phyloP scores from a whole-genome alignment of 2,329 filamentous ascomycete species.

The Hymenoscyphus occultus region DNA sequence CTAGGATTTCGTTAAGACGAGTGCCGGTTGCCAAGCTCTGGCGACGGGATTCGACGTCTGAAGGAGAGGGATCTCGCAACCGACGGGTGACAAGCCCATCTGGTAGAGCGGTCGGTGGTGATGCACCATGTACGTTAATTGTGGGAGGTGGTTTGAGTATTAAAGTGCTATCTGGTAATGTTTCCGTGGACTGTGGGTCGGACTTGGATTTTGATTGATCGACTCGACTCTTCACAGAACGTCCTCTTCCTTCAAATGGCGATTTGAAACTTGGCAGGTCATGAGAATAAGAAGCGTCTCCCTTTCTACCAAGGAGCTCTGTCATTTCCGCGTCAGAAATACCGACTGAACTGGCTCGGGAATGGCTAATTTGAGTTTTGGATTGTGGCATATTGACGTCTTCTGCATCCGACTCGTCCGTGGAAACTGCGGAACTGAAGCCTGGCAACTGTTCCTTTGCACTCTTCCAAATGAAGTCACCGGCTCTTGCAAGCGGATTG shows the following conservation, averaged over 20 bases:
- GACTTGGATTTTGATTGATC: constrained; percentile 22
- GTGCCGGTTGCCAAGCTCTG: constrained; percentile 27
- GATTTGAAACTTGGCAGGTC: constrained; percentile 50
- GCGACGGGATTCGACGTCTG: constrained; percentile 29
- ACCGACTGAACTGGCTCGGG: constrained; percentile 39
- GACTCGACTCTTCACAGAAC: constrained; percentile 29
- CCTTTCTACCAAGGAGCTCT: constrained; percentile 18
- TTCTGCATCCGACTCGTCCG: constrained; percentile 47
- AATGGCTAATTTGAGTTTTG: constrained; percentile 40
- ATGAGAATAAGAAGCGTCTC: constrained; percentile 25
- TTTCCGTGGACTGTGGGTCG: constrained; percentile 40
- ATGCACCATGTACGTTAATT: constrained; percentile 45
- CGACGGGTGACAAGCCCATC: constrained; percentile 8
- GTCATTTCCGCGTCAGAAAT: constrained; percentile 18
- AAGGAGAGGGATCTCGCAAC: constrained; percentile 29
- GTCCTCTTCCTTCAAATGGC: constrained; percentile 41
- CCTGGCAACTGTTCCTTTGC: constrained; percentile 46
- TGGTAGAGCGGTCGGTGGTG: constrained; percentile 34
- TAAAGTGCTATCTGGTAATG: constrained; percentile 43
- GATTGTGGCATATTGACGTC: constrained; percentile 39
- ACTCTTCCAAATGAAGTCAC: constrained; percentile 54
- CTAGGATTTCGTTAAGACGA: constrained; percentile 37
- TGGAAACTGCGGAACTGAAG: constrained; percentile 43
- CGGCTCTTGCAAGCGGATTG: constrained; percentile 59
- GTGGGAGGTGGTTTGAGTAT: constrained; percentile 45